Conservation (phyloP, 768 basidiomycete genomes). For the Russula emetica region DNA sequence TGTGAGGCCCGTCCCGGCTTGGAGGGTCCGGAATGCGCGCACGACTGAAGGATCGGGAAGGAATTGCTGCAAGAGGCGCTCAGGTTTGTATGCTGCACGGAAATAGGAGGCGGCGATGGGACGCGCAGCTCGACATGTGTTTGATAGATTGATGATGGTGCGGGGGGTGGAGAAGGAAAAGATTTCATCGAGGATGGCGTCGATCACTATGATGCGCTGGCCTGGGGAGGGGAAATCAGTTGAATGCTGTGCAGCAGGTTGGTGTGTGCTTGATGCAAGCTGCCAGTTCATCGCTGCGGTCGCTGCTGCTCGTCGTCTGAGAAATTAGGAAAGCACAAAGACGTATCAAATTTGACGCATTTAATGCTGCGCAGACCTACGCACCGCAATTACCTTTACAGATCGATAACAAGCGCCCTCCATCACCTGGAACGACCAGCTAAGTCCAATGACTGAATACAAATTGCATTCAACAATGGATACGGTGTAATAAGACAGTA, state of each 20-base stretch:
- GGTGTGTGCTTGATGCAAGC: neutral
- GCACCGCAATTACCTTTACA: neutral
- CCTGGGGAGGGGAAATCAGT: slow-evolving; percentile 48
- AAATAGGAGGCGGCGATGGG: slow-evolving; percentile 24
- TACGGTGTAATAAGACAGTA: neutral
- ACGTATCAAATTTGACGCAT: neutral
- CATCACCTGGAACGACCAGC: neutral
- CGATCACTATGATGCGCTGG: slow-evolving; percentile 53
- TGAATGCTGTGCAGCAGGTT: too few species aligned
- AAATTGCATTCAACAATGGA: neutral
- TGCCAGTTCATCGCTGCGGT: neutral
- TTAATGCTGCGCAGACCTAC: neutral
- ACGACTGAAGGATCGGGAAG: neutral
- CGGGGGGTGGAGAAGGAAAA: slow-evolving; percentile 60
- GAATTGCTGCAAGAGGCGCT: slow-evolving; percentile 13
- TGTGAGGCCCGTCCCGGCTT: slow-evolving; percentile 10
- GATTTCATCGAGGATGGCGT: slow-evolving; percentile 41
- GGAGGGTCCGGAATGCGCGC: slow-evolving; percentile 14
- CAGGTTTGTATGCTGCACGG: slow-evolving; percentile 22
- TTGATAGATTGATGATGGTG: slow-evolving; percentile 26
- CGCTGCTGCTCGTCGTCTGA: neutral
- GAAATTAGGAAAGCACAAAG: neutral
- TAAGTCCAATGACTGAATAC: neutral
- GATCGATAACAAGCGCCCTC: neutral
- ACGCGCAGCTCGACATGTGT: slow-evolving; percentile 14